These are phyloP conservation scores for Jaapia argillacea DNA, from an alignment of 768 basidiomycete species.

Conservation along the genomic window DNA sequence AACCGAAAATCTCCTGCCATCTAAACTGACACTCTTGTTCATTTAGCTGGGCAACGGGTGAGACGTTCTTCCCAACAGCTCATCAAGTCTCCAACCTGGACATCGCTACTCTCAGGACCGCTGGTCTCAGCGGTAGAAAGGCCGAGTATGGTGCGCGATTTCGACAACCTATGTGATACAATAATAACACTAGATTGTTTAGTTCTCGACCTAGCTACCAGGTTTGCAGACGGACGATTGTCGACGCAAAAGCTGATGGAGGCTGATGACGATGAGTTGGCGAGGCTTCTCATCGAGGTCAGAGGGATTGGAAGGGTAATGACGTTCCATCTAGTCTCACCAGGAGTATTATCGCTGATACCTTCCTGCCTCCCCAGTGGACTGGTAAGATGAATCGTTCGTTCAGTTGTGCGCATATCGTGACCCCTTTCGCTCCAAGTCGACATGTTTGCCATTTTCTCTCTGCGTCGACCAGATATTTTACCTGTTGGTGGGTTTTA, in stretches of 20 bases:
- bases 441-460: slow-evolving; percentile 93
- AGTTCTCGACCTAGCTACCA: slow-evolving; percentile 73
- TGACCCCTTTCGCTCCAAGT: slow-evolving; percentile 31
- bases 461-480: slow-evolving; percentile 74
- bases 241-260: slow-evolving; percentile 61
- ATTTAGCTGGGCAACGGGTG: not conserved
- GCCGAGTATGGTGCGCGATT: slow-evolving; percentile 69
- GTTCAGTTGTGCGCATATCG: slow-evolving; percentile 3
- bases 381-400: slow-evolving; percentile 33
- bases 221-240: slow-evolving; percentile 76
- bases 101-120: slow-evolving; percentile 48
- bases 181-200: not conserved
- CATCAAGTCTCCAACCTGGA: slow-evolving; percentile 54
- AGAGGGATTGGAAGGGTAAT: slow-evolving; percentile 69
- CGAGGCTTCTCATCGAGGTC: slow-evolving; percentile 66
- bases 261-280: slow-evolving; percentile 69
- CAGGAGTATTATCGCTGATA: no score
- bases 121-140: slow-evolving; percentile 78
- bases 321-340: no score
- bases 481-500: slow-evolving; percentile 45
- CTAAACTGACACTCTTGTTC: not conserved
- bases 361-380: slow-evolving; percentile 41
- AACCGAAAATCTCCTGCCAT: no score
- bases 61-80: slow-evolving; percentile 54
- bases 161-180: not conserved